Conservation (phyloP, 306 rosid genomes). For the Glycine soja region DNA sequence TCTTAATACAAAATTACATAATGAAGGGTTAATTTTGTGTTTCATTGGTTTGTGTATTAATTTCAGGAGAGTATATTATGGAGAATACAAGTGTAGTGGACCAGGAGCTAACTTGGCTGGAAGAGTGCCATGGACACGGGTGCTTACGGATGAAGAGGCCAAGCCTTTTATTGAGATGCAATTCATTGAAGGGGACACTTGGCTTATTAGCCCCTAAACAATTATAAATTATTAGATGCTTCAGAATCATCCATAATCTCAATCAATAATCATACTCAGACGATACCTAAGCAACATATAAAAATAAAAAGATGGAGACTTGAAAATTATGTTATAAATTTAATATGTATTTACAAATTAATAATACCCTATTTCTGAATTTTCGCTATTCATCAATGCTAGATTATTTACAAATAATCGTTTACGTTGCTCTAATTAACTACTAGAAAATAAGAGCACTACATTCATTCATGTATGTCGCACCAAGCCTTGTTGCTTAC, state of each 20-base stretch:
- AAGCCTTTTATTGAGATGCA: slow-evolving; percentile 64
- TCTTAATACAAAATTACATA: neutral
- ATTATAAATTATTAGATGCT: too few relatives aligned
- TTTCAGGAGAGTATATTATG: slow-evolving; percentile 69
- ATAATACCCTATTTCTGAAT: too few relatives aligned
- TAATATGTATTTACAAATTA: neutral
- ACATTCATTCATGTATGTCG: neutral
- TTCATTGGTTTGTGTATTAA: neutral
- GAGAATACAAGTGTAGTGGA: slow-evolving; percentile 83
- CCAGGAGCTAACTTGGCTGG: slow-evolving; percentile 69
- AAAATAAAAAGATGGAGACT: too few relatives aligned
- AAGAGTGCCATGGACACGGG: slow-evolving; percentile 71
- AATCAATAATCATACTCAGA: too few relatives aligned
- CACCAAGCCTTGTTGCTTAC: neutral
- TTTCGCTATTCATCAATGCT: neutral
- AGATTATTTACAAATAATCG: neutral
- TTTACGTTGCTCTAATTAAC: neutral
- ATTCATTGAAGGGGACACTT: slow-evolving; percentile 66
- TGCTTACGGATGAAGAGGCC: slow-evolving; percentile 70
- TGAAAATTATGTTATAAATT: neutral
- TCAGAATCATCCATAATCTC: too few relatives aligned
- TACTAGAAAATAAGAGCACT: neutral
- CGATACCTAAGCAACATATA: too few relatives aligned
- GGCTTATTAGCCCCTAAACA: slow-evolving; percentile 51
- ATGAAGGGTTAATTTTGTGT: neutral